Percentiles rank a stretch among this genome's conserved stretches.
Conservation (phyloP, 2,329 filamentous ascomycete genomes). For the Hyphodiscus sp. region DNA sequence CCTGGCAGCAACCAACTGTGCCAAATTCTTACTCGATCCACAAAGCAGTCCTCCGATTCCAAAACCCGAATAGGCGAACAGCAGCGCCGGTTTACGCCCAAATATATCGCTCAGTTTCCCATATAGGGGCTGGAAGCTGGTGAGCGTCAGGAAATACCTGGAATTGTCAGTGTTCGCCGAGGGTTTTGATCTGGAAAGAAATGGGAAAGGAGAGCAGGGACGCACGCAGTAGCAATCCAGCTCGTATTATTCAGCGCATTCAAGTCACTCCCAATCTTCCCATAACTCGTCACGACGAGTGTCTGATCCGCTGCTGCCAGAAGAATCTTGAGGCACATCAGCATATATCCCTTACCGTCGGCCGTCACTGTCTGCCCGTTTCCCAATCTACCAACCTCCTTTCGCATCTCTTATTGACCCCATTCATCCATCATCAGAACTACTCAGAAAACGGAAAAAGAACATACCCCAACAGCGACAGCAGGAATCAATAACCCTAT, state of each 20-base stretch:
- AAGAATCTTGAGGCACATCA: slow-evolving; percentile 43
- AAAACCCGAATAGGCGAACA: slow-evolving; percentile 60
- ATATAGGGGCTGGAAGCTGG: slow-evolving; percentile 69
- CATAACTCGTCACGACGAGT: slow-evolving; percentile 71
- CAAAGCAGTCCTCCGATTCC: slow-evolving; percentile 58
- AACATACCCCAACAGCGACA: slow-evolving; percentile 52
- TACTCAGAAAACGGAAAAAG: not conserved
- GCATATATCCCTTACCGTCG: not conserved
- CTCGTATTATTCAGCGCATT: slow-evolving; percentile 67
- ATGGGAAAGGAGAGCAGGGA: not conserved
- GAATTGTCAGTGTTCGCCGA: not conserved
- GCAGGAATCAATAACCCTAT: slow-evolving; percentile 56
- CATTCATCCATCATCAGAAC: no score
- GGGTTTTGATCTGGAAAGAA: not conserved
- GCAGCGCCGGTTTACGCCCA: slow-evolving; percentile 57
- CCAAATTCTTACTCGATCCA: slow-evolving; percentile 56
- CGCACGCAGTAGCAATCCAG: slow-evolving; percentile 60
- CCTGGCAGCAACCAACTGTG: slow-evolving; percentile 59
- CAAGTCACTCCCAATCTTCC: slow-evolving; percentile 69
- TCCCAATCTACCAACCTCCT: no score
- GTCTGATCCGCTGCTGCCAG: slow-evolving; percentile 71
- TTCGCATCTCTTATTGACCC: no score
- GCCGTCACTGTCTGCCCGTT: not conserved
- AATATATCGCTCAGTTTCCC: slow-evolving; percentile 67
- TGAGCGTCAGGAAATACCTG: slow-evolving; percentile 67